These are phyloP conservation scores for Aspergillus udagawae DNA, from an alignment of 2,329 filamentous ascomycete genomes.

Conservation along the genomic window DNA sequence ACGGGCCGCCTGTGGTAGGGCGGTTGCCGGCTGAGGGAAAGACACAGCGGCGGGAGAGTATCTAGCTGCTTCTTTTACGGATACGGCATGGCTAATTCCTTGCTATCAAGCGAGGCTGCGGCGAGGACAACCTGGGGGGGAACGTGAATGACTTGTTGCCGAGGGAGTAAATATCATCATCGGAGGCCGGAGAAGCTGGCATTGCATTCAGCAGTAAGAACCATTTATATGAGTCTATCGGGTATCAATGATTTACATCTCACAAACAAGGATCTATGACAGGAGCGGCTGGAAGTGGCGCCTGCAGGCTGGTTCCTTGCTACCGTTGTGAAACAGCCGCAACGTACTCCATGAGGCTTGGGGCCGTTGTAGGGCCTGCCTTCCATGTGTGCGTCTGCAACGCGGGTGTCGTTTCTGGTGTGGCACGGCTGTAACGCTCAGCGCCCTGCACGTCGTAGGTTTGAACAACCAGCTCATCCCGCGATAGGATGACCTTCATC, in stretches of 20 bases:
- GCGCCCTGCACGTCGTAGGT: conserved; percentile 15
- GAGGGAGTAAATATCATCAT: no score
- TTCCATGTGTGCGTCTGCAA: conserved; percentile 22
- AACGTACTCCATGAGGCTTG: conserved; percentile 26
- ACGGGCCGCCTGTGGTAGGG: conserved; percentile 48
- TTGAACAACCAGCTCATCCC: conserved; percentile 22
- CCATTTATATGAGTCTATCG: background rate
- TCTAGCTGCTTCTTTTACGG: conserved; percentile 60
- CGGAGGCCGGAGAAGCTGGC: no score
- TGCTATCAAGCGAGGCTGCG: conserved; percentile 24
- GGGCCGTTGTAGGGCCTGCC: conserved; percentile 1
- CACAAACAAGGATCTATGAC: background rate
- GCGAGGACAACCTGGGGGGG: conserved; percentile 26
- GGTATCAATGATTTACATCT: background rate
- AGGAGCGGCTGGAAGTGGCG: background rate
- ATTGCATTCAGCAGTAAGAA: background rate
- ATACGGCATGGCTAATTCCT: conserved; percentile 61
- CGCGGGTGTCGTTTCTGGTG: conserved; percentile 8
- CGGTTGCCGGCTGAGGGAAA: conserved; percentile 40
- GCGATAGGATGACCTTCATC: conserved; percentile 28
- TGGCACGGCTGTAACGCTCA: conserved; percentile 12
- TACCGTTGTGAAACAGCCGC: conserved; percentile 11
- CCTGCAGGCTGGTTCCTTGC: conserved; percentile 1
- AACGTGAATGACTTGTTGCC: background rate
- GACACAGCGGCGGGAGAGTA: conserved; percentile 37